Evolutionary conservation across 306 rosid genomes (phyloP).

Genomic region (Pyrus pyrifolia): DNA sequence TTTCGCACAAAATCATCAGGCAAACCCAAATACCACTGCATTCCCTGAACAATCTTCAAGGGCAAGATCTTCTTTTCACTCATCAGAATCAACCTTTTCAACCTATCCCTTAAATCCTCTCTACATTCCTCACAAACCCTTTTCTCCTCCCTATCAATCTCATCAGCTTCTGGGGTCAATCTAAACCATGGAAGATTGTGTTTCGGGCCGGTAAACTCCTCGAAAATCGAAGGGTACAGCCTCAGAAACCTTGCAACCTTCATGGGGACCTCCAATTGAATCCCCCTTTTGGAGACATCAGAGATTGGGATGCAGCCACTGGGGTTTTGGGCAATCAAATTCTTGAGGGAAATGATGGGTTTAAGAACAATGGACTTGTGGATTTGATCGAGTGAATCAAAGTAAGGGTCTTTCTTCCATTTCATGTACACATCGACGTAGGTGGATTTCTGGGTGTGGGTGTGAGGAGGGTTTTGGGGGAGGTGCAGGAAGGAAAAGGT

Average conservation of each 20-base stretch:
- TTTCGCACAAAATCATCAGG: constrained; percentile 54
- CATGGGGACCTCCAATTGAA: constrained; percentile 57
- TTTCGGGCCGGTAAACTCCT: constrained; percentile 68
- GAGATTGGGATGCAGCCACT: constrained; percentile 72
- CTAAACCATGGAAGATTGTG: constrained; percentile 83
- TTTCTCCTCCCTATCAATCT: constrained; percentile 63
- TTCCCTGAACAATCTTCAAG: constrained; percentile 68
- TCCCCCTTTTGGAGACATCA: constrained; percentile 58
- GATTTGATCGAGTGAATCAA: constrained; percentile 66
- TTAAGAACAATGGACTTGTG: constrained; percentile 58
- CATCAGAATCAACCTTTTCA: constrained; percentile 77
- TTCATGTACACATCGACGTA: constrained; percentile 87
- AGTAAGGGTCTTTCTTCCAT: constrained; percentile 78
- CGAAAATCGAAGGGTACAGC: constrained; percentile 74
- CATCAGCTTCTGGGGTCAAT: constrained; percentile 70
- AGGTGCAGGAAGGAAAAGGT: constrained; percentile 7
- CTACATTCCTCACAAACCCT: constrained; percentile 50
- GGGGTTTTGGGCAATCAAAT: constrained; percentile 54
- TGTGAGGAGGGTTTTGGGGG: constrained; percentile 22
- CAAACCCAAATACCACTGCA: constrained; percentile 90
- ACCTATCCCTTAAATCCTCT: constrained; percentile 55
- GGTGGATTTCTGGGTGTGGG: constrained; percentile 31
- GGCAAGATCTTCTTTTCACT: constrained; percentile 60
- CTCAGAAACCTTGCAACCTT: constrained; percentile 72
- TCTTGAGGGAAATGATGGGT: constrained; percentile 61